Evolutionary conservation across 108 stramenopile genomes (phyloP).

Genomic region (Fragilariopsis cylindrus): DNA sequence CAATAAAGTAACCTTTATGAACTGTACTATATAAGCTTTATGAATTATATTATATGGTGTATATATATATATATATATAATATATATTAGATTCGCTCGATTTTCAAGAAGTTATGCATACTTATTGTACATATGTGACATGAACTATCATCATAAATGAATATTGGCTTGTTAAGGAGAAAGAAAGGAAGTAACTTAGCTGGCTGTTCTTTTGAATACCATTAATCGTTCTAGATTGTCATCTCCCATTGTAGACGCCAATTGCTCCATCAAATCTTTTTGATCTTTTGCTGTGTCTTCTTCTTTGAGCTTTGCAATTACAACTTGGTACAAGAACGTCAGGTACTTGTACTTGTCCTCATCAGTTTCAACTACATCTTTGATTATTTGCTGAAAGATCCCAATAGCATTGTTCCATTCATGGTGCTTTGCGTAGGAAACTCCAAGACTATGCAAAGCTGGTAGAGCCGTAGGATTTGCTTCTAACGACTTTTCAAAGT

Average conservation of each 20-base stretch:
- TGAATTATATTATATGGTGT: no score
- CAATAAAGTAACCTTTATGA: no score
- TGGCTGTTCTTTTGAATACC: slow-evolving; percentile 18
- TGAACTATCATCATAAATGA: no score
- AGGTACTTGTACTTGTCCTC: slow-evolving; percentile 28
- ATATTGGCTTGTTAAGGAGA: neutral
- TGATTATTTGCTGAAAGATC: slow-evolving; percentile 31
- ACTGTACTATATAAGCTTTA: no score
- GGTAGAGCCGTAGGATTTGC: slow-evolving; percentile 27
- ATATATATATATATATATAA: no score
- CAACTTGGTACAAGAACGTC: slow-evolving; percentile 39
- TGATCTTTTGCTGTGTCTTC: slow-evolving; percentile 21
- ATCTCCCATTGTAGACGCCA: slow-evolving; percentile 38
- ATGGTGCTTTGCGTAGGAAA: slow-evolving; percentile 36
- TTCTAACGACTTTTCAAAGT: slow-evolving; percentile 40
- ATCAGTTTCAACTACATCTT: slow-evolving; percentile 9
- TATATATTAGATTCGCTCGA: no score
- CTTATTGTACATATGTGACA: no score
- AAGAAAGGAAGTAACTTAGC: neutral
- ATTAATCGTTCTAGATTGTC: slow-evolving; percentile 42
- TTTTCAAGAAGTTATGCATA: no score
- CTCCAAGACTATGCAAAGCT: slow-evolving; percentile 40
- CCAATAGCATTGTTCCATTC: slow-evolving; percentile 36
- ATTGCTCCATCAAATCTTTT: slow-evolving; percentile 35
- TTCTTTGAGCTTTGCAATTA: slow-evolving; percentile 18